A percentile compares a stretch with the other conserved stretches of the same genome.
Evolutionary conservation across 2,329 filamentous ascomycete species (phyloP).

Genomic region (Hypoxylon sp.): DNA sequence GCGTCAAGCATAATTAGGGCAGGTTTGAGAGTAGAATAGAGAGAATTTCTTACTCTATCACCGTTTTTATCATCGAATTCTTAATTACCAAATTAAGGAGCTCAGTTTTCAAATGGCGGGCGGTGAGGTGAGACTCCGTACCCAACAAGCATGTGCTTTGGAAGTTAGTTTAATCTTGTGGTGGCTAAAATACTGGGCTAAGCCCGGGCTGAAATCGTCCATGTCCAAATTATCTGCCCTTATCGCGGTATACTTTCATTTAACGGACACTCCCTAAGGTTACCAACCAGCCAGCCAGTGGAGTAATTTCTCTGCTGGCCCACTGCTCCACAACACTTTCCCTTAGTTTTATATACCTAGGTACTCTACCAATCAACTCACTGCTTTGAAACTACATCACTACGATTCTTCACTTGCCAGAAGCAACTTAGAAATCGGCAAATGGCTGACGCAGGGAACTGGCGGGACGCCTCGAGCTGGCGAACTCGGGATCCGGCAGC

Average conservation of each 20-base stretch:
- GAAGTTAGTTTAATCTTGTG: conserved; percentile 18
- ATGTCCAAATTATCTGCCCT: conserved; percentile 4
- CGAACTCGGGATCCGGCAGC: conserved; percentile 18
- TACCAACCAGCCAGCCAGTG: too few species aligned
- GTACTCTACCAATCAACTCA: conserved; percentile 23
- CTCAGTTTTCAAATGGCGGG: not conserved
- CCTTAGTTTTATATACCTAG: conserved; percentile 6
- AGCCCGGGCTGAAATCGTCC: conserved; percentile 7
- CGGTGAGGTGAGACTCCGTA: not conserved
- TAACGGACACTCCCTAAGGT: not conserved
- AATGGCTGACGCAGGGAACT: conserved; percentile 30
- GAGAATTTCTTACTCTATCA: too few species aligned
- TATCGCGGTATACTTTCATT: not conserved
- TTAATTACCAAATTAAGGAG: not conserved
- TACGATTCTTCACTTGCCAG: not conserved
- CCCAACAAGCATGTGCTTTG: not conserved
- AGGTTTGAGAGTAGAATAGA: too few species aligned
- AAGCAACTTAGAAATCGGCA: not conserved
- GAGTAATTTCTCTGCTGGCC: conserved; percentile 13
- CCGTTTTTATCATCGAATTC: not conserved
- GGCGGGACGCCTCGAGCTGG: conserved; percentile 35
- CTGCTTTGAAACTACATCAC: not conserved
- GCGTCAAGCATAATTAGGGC: too few species aligned
- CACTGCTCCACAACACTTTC: conserved; percentile 23
- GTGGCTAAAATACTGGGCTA: conserved; percentile 25